These are phyloP conservation scores for Colletotrichum tanaceti DNA, from an alignment of 2,329 filamentous ascomycete species.

Conservation along the genomic window DNA sequence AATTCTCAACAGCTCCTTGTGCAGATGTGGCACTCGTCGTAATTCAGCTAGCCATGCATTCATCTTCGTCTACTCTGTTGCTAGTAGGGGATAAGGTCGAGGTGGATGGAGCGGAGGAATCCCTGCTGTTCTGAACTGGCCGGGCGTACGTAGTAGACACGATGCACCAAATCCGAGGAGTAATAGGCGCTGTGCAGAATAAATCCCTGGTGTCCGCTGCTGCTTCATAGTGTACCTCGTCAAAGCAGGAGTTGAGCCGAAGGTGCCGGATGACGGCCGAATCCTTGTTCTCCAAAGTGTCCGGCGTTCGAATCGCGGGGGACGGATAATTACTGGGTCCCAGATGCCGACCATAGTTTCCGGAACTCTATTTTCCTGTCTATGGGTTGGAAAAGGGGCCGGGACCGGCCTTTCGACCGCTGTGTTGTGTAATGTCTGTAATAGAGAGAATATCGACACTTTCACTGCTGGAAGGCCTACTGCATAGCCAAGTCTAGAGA, in stretches of 20 bases:
- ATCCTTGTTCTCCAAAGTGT: not conserved
- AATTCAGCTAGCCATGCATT: not conserved
- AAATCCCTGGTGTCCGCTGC: not conserved
- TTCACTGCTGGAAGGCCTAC: not conserved
- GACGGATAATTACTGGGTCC: not conserved
- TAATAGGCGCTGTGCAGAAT: constrained; percentile 3
- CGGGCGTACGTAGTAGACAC: not conserved
- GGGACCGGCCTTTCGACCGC: not conserved
- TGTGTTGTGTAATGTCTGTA: not conserved
- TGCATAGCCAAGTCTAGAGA: not conserved
- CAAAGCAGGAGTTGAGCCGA: constrained; percentile 13
- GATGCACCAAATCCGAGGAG: not conserved
- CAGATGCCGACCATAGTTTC: not conserved
- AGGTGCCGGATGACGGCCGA: not conserved
- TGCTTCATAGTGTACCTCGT: not conserved
- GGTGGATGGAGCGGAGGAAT: not conserved
- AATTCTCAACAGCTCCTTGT: not conserved
- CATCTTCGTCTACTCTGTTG: not conserved
- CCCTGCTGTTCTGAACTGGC: not conserved
- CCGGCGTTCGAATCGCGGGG: not conserved
- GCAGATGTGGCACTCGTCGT: not conserved
- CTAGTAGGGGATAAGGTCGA: not conserved
- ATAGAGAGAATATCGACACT: too few species aligned
- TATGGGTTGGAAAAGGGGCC: not conserved
- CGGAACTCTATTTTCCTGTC: not conserved